Base-by-base conservation (phyloP, 768 basidiomycete genomes). In the Phanerochaete carnosa region DNA sequence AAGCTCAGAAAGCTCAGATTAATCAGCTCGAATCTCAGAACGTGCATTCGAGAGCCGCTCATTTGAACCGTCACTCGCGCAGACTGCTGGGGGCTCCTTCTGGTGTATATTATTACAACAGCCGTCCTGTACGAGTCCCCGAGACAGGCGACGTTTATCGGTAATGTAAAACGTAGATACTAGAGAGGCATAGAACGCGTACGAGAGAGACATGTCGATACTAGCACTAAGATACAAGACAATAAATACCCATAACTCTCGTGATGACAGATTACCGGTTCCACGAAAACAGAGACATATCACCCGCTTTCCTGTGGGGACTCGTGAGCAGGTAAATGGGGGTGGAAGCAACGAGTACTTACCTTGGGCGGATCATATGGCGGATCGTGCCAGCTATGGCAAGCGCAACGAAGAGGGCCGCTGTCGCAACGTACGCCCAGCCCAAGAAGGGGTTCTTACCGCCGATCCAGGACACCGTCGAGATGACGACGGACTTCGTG, bases 361-460 rank as follows among this genome's bases (percentile, higher is more conserved):
- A 92, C 89, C 97, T 88, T 62, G 97, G 97, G 71, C 89, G 94
- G 75, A 98, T 83, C 60, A 97, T 76, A 77, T 99, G 96, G 60
- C 95, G 84, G 52, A 91, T 84, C n/a, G 94, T 92, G 26, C 97
- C 94, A 26, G 87, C 81, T 52, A 98, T 73, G 26, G 93, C 95
- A 45, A 99, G 84, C 13, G 92, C 78, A 19, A 98, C 87, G 71
- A 97, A 98, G 16, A 98, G 80, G 19, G 82, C 84, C 1, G 95
- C 87, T 1, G 94, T 85, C 16, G 89, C 95, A 47, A 99, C 89
- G 69, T 99, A 99, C 1, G 95, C 93, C 94, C 95, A 98, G 8
- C 97, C 97, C 22, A 99, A 81, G 87, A 99, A 99, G 1, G 95
- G 88, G 68, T 99, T 98, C 77, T 96, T 95, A 43, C 97, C 97